Evolutionary conservation across 257 asterid genomes (phyloP).

Genomic region (Salvia rosmarinus): DNA sequence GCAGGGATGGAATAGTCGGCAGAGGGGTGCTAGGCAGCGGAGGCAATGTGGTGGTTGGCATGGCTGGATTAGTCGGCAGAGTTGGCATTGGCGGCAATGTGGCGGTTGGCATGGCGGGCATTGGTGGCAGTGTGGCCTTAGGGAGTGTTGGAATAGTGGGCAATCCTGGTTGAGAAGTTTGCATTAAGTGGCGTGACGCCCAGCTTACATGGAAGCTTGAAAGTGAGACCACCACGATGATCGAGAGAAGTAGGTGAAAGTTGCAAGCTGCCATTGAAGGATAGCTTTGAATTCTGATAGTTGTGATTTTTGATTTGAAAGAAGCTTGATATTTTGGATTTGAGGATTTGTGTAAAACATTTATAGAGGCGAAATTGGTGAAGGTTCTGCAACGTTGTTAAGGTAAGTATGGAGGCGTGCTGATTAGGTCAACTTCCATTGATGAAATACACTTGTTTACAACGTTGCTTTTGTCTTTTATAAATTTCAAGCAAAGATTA

Average conservation of each 20-base stretch:
- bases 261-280: constrained; percentile 41
- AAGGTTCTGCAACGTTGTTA: background rate
- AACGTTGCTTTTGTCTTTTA: background rate
- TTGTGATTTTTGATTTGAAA: constrained; percentile 2
- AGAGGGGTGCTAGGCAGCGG: constrained; percentile 11
- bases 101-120: constrained; percentile 24
- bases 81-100: constrained; percentile 25
- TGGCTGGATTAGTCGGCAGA: background rate
- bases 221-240: constrained; percentile 27
- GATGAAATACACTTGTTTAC: background rate
- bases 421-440: constrained; percentile 38
- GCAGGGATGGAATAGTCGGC: background rate
- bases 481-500: constrained; percentile 5
- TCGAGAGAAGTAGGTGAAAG: constrained; percentile 19
- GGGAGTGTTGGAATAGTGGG: constrained; percentile 39
- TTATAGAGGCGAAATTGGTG: constrained; percentile 31
- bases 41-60: constrained; percentile 17
- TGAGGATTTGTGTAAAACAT: constrained; percentile 12
- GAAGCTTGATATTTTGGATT: background rate
- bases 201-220: constrained; percentile 23
- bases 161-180: constrained; percentile 34
- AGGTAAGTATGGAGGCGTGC: constrained; percentile 18
- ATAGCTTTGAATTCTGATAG: background rate
- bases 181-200: constrained; percentile 41
- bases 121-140: constrained; percentile 35